Evolutionary conservation across 202 grass and related monocot genomes (phyloP).

Genomic region (Bolboschoenoplectus hybrid): DNA sequence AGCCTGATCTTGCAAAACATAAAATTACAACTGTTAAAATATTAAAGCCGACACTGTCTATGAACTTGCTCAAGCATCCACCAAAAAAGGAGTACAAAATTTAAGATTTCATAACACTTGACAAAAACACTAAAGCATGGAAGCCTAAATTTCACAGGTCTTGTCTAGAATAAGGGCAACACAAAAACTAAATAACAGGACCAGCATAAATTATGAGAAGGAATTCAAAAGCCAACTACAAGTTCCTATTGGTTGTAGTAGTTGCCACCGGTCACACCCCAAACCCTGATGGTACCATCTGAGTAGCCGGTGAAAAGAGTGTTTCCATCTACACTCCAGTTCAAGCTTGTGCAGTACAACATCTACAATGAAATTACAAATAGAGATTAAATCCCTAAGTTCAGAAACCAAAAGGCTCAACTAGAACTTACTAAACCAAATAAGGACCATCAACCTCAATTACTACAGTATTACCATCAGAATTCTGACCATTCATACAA

Average conservation of each 20-base stretch:
- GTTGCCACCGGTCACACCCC: constrained; percentile 52
- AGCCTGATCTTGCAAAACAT: not conserved
- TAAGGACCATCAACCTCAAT: not conserved
- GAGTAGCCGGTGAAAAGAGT: constrained; percentile 84
- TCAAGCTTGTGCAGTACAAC: constrained; percentile 86
- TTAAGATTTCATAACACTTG: constrained; percentile 28
- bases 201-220: constrained; percentile 20
- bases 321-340: constrained; percentile 86
- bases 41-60: constrained; percentile 8
- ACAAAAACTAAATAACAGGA: constrained; percentile 27
- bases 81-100: constrained; percentile 31
- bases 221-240: constrained; percentile 12
- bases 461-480: not conserved
- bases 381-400: not conserved
- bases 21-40: constrained; percentile 20
- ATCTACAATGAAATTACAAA: constrained; percentile 43
- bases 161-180: constrained; percentile 20
- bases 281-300: constrained; percentile 83
- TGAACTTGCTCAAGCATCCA: constrained; percentile 24
- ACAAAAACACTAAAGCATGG: constrained; percentile 20
- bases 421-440: not conserved
- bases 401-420: not conserved
- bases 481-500: not conserved
- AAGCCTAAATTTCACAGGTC: constrained; percentile 29
- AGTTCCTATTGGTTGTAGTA: constrained; percentile 44